Conservation (phyloP, 768 basidiomycete genomes). For the Dacryopinax primogenitus region DNA sequence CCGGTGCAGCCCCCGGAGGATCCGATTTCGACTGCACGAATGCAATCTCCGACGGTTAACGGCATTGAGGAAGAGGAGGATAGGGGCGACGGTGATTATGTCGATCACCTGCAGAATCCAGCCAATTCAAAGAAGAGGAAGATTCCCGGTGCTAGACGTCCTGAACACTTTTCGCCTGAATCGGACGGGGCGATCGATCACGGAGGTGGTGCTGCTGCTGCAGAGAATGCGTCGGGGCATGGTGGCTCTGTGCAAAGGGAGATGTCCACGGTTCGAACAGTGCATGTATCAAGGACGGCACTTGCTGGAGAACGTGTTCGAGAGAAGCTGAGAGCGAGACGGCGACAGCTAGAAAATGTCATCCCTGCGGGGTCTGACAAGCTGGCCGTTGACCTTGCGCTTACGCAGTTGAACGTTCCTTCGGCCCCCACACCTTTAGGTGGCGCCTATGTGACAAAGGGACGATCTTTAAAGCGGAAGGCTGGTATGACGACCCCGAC, state of each 20-base stretch:
- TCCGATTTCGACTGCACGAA: neutral
- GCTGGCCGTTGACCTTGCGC: neutral
- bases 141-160: slow-evolving; percentile 42
- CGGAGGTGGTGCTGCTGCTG: slow-evolving; percentile 32
- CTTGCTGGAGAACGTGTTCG: slow-evolving; percentile 63
- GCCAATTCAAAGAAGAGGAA: slow-evolving; percentile 83
- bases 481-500: neutral
- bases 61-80: slow-evolving; percentile 36
- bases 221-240: neutral
- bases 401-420: neutral
- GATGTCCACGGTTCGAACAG: slow-evolving; percentile 22
- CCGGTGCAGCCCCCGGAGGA: neutral
- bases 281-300: slow-evolving; percentile 14
- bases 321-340: slow-evolving; percentile 53
- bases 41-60: neutral
- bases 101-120: slow-evolving; percentile 59
- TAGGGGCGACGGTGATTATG: slow-evolving; percentile 46
- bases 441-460: neutral
- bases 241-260: slow-evolving; percentile 25
- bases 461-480: neutral
- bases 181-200: slow-evolving; percentile 22
- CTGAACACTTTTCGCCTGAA: neutral
- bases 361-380: neutral
- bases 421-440: neutral
- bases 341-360: slow-evolving; percentile 43